Base-by-base conservation (phyloP, 805 yeast genomes). In the Pichia deserticola region DNA sequence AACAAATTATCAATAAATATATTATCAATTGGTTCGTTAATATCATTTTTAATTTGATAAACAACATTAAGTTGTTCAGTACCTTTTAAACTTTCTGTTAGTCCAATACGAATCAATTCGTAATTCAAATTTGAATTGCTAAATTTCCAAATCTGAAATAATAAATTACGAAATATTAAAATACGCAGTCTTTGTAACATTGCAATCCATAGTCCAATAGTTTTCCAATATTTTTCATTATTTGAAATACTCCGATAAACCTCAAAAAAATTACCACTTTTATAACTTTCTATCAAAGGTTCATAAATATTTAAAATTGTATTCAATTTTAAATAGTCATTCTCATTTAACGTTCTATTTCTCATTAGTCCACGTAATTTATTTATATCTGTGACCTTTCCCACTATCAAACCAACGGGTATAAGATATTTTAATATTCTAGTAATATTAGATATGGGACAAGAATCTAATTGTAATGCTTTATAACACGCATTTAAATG, bases 381-480 rank as follows among this genome's bases (percentile, higher is more conserved):
- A 1, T 40, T 45, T 29, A 72, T 61, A 47, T 72, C 71, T 1
- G 82, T 79, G 1, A 66, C 54, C 47, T 72, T 78, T 0, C 86
- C 86, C 28, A 80, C 69, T 1, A 78, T 56, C 10, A 81, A 61
- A 5, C 79, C 71, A 7, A 75, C 65, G 0, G 87, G 87, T 4
- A 81, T 57, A 44, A 80, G 60, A 47, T 71, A 73, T 46, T 74
- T 67, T 32, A 81, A 60, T 7, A 79, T 66, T 27, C 59, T n/a
- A 9, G 34, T 10, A 4, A 49, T 30, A 3, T 64, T 67, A 4
- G 48, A 36, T 1, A 13, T 15, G 12, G 52, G 52, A 27, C 45
- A 49, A 2, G 38, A 35, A 5, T 41, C 37, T n/a, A 45, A 20
- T 8, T 25, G 13, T 11, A 54, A 51, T 52, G 70, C 69, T 8